Base-by-base conservation (phyloP, 179 eudicot species). In the Beta corolliflora region DNA sequence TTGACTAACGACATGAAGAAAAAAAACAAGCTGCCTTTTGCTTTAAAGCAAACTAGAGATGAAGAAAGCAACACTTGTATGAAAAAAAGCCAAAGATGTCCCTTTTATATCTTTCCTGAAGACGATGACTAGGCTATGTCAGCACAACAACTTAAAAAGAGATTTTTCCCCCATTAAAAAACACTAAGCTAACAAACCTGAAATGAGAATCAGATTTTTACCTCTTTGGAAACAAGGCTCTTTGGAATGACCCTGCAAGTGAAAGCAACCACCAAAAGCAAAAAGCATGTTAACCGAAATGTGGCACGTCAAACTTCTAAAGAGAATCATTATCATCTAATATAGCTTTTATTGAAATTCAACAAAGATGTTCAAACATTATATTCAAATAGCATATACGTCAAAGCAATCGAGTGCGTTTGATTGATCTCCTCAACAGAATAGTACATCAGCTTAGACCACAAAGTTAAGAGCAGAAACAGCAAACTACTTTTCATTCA, bases 181-280 rank as follows among this genome's bases (percentile, higher is more conserved):
- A 64, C 15, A 70, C 58, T 8, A 68, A 53, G 56, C 46, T 53
- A 59, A 73, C 29, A n/a, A 83, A 81, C 29, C 55, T 74, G 31
- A 55, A 67, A 80, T 55, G 48, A 56, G 71, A 81, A 83, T 83
- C 65, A 55, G 63, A 78, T 84, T 75, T 80, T 77, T 89, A 95
- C 99, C 98, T 91, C 99, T 79, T 88, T 89, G n/a, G 94, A 90
- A 93, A 92, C 93, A 53, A 95, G 91, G 68, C 93, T 92, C 92
- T 92, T 91, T 36, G 99, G 99, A 83, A 95, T 95, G 31, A 95
- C 92, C 84, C 99, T 95, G 92, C 90, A 88, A 54, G 70, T 63
- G 29, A 75, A 74, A 29, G 76, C 84, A 81, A 73, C 48, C 67
- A 75, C 63, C 67, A 79, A 82, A 80, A 56, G 58, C 41, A 41